These are phyloP conservation scores for Ilyonectria robusta DNA, from an alignment of 2,329 filamentous ascomycete species.

Conservation along the genomic window DNA sequence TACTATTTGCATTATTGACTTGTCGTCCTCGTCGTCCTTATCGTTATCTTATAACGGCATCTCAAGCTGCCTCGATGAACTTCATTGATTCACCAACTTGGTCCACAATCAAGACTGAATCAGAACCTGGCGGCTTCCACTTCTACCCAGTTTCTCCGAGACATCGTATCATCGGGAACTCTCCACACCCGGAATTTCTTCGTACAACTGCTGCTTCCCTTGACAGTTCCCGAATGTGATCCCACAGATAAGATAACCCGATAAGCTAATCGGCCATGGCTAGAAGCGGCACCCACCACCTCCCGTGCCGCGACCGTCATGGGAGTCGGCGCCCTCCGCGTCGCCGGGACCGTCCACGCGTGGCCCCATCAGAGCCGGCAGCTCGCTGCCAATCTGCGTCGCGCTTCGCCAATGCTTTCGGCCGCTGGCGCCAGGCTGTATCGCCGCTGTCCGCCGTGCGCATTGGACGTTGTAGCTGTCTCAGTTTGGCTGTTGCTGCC, in stretches of 20 bases:
- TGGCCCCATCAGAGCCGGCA: conserved; percentile 41
- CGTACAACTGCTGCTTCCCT: neutral
- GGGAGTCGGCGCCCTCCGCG: conserved; percentile 49
- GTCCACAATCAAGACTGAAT: neutral
- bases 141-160: neutral
- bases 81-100: neutral
- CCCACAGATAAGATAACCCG: neutral
- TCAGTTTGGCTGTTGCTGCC: conserved; percentile 29
- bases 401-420: conserved; percentile 36
- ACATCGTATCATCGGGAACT: conserved; percentile 5
- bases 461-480: conserved; percentile 30
- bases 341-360: conserved; percentile 41
- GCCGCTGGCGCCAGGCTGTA: conserved; percentile 39
- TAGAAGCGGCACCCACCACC: conserved; percentile 35
- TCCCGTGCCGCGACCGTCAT: conserved; percentile 36
- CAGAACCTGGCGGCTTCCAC: neutral
- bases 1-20: neutral
- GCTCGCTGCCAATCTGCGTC: conserved; percentile 36
- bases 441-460: conserved; percentile 46
- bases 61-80: too few species aligned
- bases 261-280: conserved; percentile 6
- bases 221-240: neutral
- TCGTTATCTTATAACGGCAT: neutral
- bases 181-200: neutral
- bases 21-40: neutral